Base-by-base conservation (phyloP, 768 basidiomycete genomes). In the Crucibulum laeve region DNA sequence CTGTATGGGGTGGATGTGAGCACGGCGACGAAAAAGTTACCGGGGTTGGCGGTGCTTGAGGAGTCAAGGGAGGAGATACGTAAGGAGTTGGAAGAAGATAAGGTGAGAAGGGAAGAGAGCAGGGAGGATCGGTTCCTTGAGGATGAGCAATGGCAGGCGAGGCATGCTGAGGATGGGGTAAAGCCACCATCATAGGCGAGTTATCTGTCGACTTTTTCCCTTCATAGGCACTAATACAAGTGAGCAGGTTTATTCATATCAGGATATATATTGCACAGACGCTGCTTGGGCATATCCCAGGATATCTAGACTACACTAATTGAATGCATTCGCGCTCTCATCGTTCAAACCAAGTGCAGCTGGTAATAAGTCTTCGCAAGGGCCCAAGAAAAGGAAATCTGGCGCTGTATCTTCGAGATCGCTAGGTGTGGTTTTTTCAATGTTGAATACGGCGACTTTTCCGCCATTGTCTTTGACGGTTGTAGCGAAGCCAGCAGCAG, bases 361-460 rank as follows among this genome's bases (percentile, higher is more conserved):
- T 3, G 71, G 67, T 17, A 79, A 54, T 1, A 63, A 69, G 18
- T 57, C 56, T 38, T 76, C 74, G 50, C 75, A 76, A 14, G 69
- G 65, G 0, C 76, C 73, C 4, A 74, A 46, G 51, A 78, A 74
- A 21, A 76, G 44, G 46, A 68, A 78, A 52, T 77, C 73, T 0
- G 73, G 68, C 0, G 68, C 53, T 10, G 63, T 56, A 39, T 72
- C 71, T 11, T 68, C 63, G n/a, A n/a, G n/a, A n/a, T n/a, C n/a
- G n/a, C n/a, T n/a, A n/a, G n/a, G n/a, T 3, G 46, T 52, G 7
- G 55, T 57, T 24, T 52, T 51, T 17, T 65, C 61, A 2, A 69
- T 21, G 46, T 72, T 73, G 55, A 75, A 75, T 7, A 70, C 55
- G 1, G 64, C 65, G 5, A 68, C 57, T 36, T 53, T 66, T 1